Conservation (phyloP, 306 rosid species). For the Glycine tomentella region DNA sequence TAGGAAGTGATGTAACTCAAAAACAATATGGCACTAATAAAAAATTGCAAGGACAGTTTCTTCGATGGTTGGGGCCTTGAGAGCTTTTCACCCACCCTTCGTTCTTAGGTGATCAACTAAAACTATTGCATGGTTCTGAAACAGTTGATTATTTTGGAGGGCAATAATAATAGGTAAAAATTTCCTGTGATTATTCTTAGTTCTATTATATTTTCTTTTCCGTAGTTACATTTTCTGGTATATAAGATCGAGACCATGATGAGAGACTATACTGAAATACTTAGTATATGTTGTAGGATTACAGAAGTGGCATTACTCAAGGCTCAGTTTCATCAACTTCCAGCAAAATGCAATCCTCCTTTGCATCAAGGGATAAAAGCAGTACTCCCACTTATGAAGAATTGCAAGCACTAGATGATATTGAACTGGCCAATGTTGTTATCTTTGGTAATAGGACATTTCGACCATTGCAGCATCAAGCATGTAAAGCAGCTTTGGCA, state of each 20-base stretch:
- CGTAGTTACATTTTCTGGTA: constrained; percentile 3
- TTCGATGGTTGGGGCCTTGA: constrained; percentile 18
- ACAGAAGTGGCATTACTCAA: constrained; percentile 68
- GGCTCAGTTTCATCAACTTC: constrained; percentile 59
- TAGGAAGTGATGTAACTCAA: constrained; percentile 25
- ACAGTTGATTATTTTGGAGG: constrained; percentile 29
- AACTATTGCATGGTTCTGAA: constrained; percentile 17
- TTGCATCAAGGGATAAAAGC: constrained; percentile 48
- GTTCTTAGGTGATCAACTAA: constrained; percentile 14
- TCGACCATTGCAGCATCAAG: constrained; percentile 92
- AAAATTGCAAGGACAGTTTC: constrained; percentile 14
- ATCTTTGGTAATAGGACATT: constrained; percentile 79
- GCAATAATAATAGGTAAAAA: constrained; percentile 22
- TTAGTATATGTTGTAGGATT: constrained; percentile 60
- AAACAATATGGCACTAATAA: neutral
- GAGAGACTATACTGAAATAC: constrained; percentile 42
- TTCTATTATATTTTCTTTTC: constrained; percentile 6
- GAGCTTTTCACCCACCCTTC: constrained; percentile 19
- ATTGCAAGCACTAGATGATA: constrained; percentile 74
- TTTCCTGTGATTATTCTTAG: neutral
- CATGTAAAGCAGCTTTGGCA: constrained; percentile 81
- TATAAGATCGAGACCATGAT: constrained; percentile 4
- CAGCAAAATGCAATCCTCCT: constrained; percentile 48
- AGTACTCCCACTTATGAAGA: constrained; percentile 69
- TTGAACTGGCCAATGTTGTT: constrained; percentile 92